These are phyloP conservation scores for Tricladium varicosporioides DNA, from an alignment of 2,329 filamentous ascomycete species.

Conservation along the genomic window DNA sequence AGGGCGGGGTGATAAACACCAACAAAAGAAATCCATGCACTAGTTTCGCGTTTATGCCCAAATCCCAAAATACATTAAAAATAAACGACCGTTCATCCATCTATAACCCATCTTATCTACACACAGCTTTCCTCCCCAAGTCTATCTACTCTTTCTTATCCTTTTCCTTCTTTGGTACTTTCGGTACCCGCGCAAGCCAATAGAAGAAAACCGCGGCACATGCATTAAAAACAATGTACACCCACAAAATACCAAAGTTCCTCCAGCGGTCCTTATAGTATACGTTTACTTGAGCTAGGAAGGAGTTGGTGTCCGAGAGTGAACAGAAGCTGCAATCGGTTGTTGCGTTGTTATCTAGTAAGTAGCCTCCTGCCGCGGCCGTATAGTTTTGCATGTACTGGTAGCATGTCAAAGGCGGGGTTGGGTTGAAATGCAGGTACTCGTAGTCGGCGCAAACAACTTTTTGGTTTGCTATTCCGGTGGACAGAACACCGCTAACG, in stretches of 20 bases:
- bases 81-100: background rate
- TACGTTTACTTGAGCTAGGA: slow-evolving; percentile 46
- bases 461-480: slow-evolving; percentile 63
- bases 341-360: slow-evolving; percentile 44
- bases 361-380: slow-evolving; percentile 34
- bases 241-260: slow-evolving; percentile 59
- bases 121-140: background rate
- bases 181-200: slow-evolving; percentile 48
- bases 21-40: too few species aligned
- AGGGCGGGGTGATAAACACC: too few species aligned
- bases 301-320: slow-evolving; percentile 49
- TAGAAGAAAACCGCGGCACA: slow-evolving; percentile 51
- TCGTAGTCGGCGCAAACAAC: slow-evolving; percentile 70
- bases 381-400: slow-evolving; percentile 56
- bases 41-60: too few species aligned
- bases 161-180: slow-evolving; percentile 24
- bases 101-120: background rate
- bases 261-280: slow-evolving; percentile 62
- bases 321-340: slow-evolving; percentile 54
- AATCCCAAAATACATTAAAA: background rate
- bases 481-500: slow-evolving; percentile 68
- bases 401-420: slow-evolving; percentile 53
- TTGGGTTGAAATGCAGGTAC: slow-evolving; percentile 60
- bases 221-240: slow-evolving; percentile 50
- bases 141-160: slow-evolving; percentile 15